These are phyloP conservation scores for Agapanthus africanus DNA, from an alignment of 106 monocot species.

Conservation along the genomic window DNA sequence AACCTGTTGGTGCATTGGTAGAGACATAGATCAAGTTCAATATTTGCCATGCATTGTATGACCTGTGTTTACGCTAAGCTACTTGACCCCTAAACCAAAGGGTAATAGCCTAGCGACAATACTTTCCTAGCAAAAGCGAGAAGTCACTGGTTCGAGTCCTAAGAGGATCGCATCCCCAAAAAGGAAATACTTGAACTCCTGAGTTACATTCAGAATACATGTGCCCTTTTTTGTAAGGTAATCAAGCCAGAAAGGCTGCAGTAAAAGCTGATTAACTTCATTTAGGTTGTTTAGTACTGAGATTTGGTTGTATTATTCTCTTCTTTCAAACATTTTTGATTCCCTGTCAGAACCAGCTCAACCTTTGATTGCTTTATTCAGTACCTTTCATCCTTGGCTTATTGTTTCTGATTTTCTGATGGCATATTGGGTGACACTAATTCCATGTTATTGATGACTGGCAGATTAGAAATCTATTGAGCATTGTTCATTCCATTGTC, in stretches of 20 bases:
- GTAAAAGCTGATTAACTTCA: neutral
- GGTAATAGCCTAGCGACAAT: too few relatives aligned
- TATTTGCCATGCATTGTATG: too few relatives aligned
- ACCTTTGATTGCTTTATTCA: too few relatives aligned
- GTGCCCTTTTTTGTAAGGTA: neutral
- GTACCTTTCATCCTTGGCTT: neutral
- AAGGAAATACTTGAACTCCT: neutral
- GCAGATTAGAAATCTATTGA: conserved; percentile 71
- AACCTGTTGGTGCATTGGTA: too few relatives aligned
- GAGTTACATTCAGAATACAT: neutral
- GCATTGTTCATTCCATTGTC: conserved; percentile 49
- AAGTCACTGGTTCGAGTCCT: neutral
- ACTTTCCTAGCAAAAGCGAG: too few relatives aligned
- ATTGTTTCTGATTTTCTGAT: conserved; percentile 6
- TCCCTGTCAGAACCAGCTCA: neutral
- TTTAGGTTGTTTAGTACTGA: neutral
- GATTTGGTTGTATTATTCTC: neutral
- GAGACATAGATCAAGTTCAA: too few relatives aligned
- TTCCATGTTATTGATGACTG: neutral
- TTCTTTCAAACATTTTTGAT: neutral
- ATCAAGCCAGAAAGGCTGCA: neutral
- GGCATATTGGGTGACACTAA: neutral
- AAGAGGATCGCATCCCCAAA: neutral
- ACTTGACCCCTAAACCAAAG: too few relatives aligned
- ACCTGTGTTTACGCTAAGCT: too few relatives aligned